Base-by-base conservation (phyloP, 768 basidiomycete genomes). In the Myochromella boudieri region DNA sequence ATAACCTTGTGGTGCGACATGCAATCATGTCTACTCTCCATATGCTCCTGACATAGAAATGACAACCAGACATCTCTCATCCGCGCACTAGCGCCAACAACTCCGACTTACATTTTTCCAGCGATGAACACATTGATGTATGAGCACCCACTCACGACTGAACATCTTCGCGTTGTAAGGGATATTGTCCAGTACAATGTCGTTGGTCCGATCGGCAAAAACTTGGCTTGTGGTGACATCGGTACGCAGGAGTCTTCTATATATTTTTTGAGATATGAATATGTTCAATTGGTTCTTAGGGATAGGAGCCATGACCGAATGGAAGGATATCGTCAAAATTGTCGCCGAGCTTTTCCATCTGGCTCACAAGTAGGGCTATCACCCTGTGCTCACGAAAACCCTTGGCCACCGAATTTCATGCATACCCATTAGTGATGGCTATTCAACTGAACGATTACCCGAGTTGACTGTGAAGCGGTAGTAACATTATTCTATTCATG, bases 111-210 rank as follows among this genome's bases (percentile, higher is more conserved):
- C 59, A 67, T 97, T 28, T 98, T 95, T 60, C 95, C 95, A 1
- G 97, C 95, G 0, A 99, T 98, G 95, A 99, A 99, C 65, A 98
- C 97, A 3, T 73, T 91, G 54, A 99, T 99, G 95, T 98, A 91
- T 60, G 82, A 89, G 49, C 95, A 98, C 61, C 93, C 93, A 15
- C 75, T 98, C 17, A 97, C 95, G 0, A 78, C 81, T 1, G 80
- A 87, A 52, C 97, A 99, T 60, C 67, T 98, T 33, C 77, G 81
- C 18, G 60, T 87, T 29, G 76, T 95, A 4, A 74, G 72, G 21
- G 87, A 94, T 1, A 76, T 88, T 31, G 76, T 97, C 8, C 75
- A 78, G 10, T 99, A 98, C 60, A 68, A 79, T 18, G 76, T 98
- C 12, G 74, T 87, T 5, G 95, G 95, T 0, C 95, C 95, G 0